phyloP scores from a whole-genome alignment of 768 basidiomycete genomes.

The Auriscalpium vulgare region DNA sequence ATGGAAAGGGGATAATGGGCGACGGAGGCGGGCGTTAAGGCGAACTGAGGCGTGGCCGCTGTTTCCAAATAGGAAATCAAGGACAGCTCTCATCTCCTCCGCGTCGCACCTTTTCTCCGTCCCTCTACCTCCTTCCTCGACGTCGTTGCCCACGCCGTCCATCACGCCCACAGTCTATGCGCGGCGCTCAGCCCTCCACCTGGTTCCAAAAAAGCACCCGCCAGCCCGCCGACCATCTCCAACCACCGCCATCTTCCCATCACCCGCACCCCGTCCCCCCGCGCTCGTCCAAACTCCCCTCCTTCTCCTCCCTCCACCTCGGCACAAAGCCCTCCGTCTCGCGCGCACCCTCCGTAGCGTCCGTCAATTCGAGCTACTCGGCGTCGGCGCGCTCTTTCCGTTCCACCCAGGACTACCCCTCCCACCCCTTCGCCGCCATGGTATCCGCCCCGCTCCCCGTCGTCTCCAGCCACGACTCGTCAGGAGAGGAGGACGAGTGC shows the following conservation, averaged over 20 bases:
- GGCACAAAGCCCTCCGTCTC: neutral
- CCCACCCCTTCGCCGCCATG: constrained; percentile 54
- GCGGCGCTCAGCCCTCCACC: constrained; percentile 11
- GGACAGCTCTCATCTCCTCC: neutral
- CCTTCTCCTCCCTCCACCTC: constrained; percentile 5
- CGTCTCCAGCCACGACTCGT: constrained; percentile 52
- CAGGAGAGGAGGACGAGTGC: constrained; percentile 83
- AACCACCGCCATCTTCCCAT: neutral
- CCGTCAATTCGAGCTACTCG: constrained; percentile 1
- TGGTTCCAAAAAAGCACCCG: constrained; percentile 14
- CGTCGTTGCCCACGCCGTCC: neutral
- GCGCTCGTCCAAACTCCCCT: neutral
- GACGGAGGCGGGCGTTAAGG: neutral
- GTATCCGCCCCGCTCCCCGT: constrained; percentile 62
- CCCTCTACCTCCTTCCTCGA: neutral
- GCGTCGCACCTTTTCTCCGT: neutral
- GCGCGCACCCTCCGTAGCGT: constrained; percentile 2
- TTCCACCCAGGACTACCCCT: constrained; percentile 11
- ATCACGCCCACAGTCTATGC: constrained; percentile 8
- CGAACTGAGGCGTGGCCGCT: neutral
- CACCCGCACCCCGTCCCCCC: neutral
- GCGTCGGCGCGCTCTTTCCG: constrained; percentile 23
- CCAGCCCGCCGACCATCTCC: neutral
- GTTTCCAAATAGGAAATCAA: neutral
- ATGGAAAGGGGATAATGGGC: no score